Evolutionary conservation across 176 grass and related monocot species (phyloP).

Genomic region (Carex cristatella): DNA sequence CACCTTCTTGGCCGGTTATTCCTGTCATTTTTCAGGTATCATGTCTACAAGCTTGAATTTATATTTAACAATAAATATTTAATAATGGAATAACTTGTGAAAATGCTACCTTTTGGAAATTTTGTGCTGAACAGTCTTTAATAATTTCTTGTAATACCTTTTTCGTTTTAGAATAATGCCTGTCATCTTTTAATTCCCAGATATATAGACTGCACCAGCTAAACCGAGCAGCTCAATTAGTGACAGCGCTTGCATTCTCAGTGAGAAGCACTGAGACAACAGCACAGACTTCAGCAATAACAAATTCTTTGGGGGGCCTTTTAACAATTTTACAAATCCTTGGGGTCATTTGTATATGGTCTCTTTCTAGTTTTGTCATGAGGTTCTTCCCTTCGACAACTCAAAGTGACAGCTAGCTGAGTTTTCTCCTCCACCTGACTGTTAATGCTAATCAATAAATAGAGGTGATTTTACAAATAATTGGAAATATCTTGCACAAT

Average conservation of each 20-base stretch:
- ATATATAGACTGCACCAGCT: conserved; percentile 95
- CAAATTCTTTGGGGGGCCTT: conserved; percentile 76
- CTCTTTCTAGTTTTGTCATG: conserved; percentile 92
- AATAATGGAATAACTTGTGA: not conserved
- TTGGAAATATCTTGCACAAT: not conserved
- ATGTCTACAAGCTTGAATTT: not conserved
- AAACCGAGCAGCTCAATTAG: conserved; percentile 93
- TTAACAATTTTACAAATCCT: conserved; percentile 88
- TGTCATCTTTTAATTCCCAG: conserved; percentile 22
- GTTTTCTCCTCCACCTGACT: not conserved
- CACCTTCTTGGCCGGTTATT: conserved; percentile 85
- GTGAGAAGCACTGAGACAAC: conserved; percentile 77
- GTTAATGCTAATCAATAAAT: not conserved
- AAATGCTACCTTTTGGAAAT: not conserved
- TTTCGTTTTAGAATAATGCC: not conserved
- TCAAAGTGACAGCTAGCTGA: conserved; percentile 34
- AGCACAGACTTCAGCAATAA: conserved; percentile 75
- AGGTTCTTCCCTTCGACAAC: conserved; percentile 85
- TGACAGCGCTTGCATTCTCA: conserved; percentile 73
- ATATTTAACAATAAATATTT: not conserved
- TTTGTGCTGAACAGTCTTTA: not conserved
- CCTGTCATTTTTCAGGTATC: conserved; percentile 92
- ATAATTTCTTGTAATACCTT: not conserved
- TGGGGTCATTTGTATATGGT: conserved; percentile 88
- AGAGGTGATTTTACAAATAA: not conserved